phyloP scores from a whole-genome alignment of 768 basidiomycete species.

The Pilatotrama ljubarskyi region DNA sequence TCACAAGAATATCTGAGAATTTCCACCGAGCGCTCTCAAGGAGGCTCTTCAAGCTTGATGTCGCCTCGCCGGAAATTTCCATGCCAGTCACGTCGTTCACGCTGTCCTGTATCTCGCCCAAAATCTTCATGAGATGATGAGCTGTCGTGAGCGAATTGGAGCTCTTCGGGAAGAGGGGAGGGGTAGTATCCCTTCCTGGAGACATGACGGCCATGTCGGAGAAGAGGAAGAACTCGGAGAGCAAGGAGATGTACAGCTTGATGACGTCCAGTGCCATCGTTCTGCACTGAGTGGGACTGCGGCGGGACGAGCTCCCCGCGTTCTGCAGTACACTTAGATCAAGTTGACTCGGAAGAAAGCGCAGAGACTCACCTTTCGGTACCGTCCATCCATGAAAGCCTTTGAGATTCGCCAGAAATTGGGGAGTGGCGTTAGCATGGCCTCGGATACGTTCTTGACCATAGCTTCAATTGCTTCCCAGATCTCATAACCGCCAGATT shows the following conservation, averaged over 20 bases:
- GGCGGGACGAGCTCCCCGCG: conserved; percentile 48
- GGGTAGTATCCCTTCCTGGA: conserved; percentile 41
- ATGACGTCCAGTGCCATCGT: conserved; percentile 88
- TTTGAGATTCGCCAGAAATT: conserved; percentile 93
- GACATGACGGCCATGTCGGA: conserved; percentile 77
- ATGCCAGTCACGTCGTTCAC: conserved; percentile 76
- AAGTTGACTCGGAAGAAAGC: not conserved
- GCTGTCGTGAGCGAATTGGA: conserved; percentile 83
- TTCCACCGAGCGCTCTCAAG: conserved; percentile 85
- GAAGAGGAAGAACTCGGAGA: conserved; percentile 84
- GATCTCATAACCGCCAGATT: conserved; percentile 68
- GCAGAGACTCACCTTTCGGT: conserved; percentile 65
- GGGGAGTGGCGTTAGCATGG: conserved; percentile 79
- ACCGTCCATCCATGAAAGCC: conserved; percentile 91
- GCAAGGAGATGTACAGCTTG: conserved; percentile 78
- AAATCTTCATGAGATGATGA: conserved; percentile 75
- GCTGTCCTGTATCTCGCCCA: conserved; percentile 85
- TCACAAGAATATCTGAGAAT: conserved; percentile 79
- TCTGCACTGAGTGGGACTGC: conserved; percentile 80
- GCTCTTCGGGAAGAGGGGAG: conserved; percentile 65
- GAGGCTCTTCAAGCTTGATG: conserved; percentile 66
- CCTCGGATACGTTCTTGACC: conserved; percentile 87
- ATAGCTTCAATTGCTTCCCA: conserved; percentile 82
- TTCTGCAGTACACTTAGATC: not conserved
- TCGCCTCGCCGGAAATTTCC: conserved; percentile 78